phyloP scores from a whole-genome alignment of 2,329 filamentous ascomycete species.

The Nemania sp. region DNA sequence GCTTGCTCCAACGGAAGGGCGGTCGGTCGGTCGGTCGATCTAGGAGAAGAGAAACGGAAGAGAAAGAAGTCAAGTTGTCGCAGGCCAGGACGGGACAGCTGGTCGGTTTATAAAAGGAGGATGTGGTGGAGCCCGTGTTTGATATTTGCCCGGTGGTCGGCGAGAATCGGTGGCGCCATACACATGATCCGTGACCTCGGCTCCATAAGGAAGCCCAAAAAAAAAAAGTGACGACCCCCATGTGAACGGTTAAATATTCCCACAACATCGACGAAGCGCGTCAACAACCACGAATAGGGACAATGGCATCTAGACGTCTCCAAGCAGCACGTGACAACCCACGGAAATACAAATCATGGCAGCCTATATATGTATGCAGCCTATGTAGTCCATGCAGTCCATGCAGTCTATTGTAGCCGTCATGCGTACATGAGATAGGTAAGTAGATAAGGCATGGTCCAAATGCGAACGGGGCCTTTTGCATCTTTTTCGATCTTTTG shows the following conservation, averaged over 20 bases:
- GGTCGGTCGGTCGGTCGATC: slow-evolving; percentile 11
- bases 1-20: neutral
- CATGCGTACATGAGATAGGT: neutral
- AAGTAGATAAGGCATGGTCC: neutral
- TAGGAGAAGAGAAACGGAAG: neutral
- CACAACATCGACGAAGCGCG: neutral
- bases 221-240: neutral
- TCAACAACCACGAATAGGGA: slow-evolving; percentile 1
- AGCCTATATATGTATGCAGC: neutral
- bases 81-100: neutral
- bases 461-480: too few species aligned
- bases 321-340: neutral
- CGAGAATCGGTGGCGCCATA: slow-evolving; percentile 29
- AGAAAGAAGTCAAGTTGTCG: slow-evolving; percentile 3
- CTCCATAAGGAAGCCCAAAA: neutral
- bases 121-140: slow-evolving; percentile 24
- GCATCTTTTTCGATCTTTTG: too few species aligned
- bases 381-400: too few species aligned
- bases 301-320: neutral
- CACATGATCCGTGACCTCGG: neutral
- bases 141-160: slow-evolving; percentile 23
- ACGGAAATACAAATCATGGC: neutral
- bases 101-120: slow-evolving; percentile 31
- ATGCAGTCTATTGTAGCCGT: too few species aligned
- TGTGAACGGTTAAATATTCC: neutral